Evolutionary conservation across 148 eudicot genomes (phyloP), one percentile per base, ranked within the genome.

Genomic region (Vaccinium corymbosum): DNA sequence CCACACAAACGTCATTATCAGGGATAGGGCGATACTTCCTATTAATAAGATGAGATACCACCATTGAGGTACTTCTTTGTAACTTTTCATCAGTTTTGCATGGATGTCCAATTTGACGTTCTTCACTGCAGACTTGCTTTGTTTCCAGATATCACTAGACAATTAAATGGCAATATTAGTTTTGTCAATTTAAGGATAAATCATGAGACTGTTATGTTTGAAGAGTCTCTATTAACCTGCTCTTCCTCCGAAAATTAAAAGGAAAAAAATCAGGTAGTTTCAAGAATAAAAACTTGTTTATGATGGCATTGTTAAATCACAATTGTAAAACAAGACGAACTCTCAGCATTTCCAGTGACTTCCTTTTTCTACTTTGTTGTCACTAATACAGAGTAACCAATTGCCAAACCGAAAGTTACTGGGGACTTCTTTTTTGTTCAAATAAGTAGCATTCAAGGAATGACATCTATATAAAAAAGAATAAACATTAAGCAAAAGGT

Each of bases 21-120:
- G 88, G 5, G 99, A 95, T 53, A 97, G 81, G 38, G 48, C 93
- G 1, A 90, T 87, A 84, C 98, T 97, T 4, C 93, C 89, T 0
- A 88, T 53, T 84, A 97, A 83, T 42, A 97, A 76, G 79, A 89
- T 77, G 17, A 91, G 90, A 87, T 89, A 97, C 99, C 99, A 97
- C 91, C 93, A 97, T 76, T 97, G 94, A 12, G 99, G 99, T 32
- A 97, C 99, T 87, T 92, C 89, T 87, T 92, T 93, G 90, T 97
- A 97, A 85, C 89, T 90, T 84, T 89, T 90, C 99, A 97, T 97
- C 86, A 97, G 82, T 87, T 93, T 93, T 7, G 93, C 89, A 79
- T 97, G 99, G 61, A 97, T 89, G 84, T 95, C 99, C 74, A 91
- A 57, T 85, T 94, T 97, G 49, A 50, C 89, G 70, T 90, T 94